These are phyloP conservation scores for Schizosaccharomyces japonicus DNA, from an alignment of 805 yeast species.

Conservation along the genomic window DNA sequence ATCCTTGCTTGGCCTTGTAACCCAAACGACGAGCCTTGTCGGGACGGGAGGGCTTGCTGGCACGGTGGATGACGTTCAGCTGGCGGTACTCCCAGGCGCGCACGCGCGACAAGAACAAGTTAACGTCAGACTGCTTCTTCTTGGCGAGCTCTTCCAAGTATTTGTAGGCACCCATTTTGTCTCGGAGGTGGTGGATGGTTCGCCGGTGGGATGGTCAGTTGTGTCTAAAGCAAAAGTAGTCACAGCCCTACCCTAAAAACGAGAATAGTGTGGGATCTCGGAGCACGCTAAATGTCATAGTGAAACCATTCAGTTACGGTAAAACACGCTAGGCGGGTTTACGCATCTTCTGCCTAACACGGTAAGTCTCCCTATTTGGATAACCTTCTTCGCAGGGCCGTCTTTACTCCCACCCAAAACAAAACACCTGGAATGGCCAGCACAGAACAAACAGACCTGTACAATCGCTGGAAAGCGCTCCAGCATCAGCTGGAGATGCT, in stretches of 20 bases:
- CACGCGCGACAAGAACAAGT: slow-evolving; percentile 96
- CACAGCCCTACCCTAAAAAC: slow-evolving; percentile 1
- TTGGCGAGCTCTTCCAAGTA: slow-evolving; percentile 89
- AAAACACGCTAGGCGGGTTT: not conserved
- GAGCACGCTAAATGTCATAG: not conserved
- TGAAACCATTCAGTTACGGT: not conserved
- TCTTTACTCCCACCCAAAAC: too few species aligned
- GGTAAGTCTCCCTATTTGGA: not conserved
- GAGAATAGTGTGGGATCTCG: not conserved
- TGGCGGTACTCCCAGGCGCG: slow-evolving; percentile 99
- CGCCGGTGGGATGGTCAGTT: not conserved
- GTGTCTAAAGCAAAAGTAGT: not conserved
- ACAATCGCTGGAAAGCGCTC: slow-evolving; percentile 60
- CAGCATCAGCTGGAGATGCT: slow-evolving; percentile 76
- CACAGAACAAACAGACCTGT: slow-evolving; percentile 29
- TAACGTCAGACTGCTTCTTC: slow-evolving; percentile 99
- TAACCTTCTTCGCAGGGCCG: too few species aligned
- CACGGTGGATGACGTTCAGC: slow-evolving; percentile 95
- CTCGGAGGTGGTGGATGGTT: not conserved
- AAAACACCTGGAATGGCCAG: not conserved
- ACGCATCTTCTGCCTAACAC: not conserved
- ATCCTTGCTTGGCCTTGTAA: slow-evolving; percentile 99
- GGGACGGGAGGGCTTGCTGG: slow-evolving; percentile 95
- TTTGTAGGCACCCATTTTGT: slow-evolving; percentile 84
- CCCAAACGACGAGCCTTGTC: slow-evolving; percentile 99